phyloP scores from a whole-genome alignment of 2,329 filamentous ascomycete species.

The Trichoderma harzianum region DNA sequence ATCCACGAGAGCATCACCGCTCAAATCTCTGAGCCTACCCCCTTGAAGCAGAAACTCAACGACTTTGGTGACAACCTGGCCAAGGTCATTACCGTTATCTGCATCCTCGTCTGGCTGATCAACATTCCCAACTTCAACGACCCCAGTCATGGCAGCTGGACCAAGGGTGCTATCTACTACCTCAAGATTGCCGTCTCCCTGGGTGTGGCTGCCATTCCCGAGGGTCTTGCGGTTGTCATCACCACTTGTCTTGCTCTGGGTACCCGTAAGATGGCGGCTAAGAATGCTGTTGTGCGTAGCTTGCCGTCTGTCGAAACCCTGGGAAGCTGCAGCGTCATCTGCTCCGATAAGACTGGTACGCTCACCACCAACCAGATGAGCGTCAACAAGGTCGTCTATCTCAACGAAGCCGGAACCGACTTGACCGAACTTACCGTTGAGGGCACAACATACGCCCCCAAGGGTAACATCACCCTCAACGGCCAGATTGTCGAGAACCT shows the following conservation, averaged over 20 bases:
- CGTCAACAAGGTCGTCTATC: slow-evolving; percentile 85
- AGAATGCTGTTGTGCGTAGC: slow-evolving; percentile 95
- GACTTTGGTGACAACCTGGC: slow-evolving; percentile 95
- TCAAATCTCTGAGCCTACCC: slow-evolving; percentile 96
- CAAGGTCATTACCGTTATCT: slow-evolving; percentile 98
- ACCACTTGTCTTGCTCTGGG: slow-evolving; percentile 97
- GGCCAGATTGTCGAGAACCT: slow-evolving; percentile 68
- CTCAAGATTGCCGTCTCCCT: slow-evolving; percentile 98
- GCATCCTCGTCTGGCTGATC: slow-evolving; percentile 95
- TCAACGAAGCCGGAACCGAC: slow-evolving; percentile 68
- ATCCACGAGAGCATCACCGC: slow-evolving; percentile 98
- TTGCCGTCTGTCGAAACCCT: slow-evolving; percentile 95
- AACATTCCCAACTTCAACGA: slow-evolving; percentile 98
- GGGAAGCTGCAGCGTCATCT: slow-evolving; percentile 98
- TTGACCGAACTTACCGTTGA: slow-evolving; percentile 86
- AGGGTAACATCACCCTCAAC: slow-evolving; percentile 66
- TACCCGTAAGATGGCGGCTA: slow-evolving; percentile 97
- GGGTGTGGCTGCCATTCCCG: slow-evolving; percentile 94
- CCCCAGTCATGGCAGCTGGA: slow-evolving; percentile 85
- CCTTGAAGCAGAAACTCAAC: slow-evolving; percentile 97
- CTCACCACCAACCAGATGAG: slow-evolving; percentile 99
- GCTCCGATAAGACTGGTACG: slow-evolving; percentile 98
- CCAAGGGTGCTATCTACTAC: slow-evolving; percentile 98
- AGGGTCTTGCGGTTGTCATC: slow-evolving; percentile 95
- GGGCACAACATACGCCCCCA: slow-evolving; percentile 87